Conservation (phyloP, 495 filamentous ascomycete genomes). For the Trichoderma erinaceum region DNA sequence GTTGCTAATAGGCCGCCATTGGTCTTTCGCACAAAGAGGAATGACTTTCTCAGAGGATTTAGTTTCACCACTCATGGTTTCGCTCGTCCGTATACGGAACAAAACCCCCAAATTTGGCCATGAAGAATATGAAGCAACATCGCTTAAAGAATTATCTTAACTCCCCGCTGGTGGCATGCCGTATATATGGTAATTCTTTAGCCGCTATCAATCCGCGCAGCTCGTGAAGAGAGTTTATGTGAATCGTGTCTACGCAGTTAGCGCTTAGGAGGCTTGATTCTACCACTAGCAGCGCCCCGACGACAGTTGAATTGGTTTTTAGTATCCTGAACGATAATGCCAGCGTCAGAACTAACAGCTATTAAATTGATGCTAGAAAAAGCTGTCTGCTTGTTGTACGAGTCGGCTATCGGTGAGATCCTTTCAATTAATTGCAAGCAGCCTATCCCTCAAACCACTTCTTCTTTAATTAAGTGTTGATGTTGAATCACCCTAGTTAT, state of each 20-base stretch:
- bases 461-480: too few species aligned
- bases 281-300: too few species aligned
- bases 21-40: neutral
- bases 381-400: too few species aligned
- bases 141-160: neutral
- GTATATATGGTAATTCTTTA: neutral
- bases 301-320: too few species aligned
- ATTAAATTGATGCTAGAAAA: too few species aligned
- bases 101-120: neutral
- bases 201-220: neutral
- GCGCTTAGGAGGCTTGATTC: neutral
- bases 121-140: neutral
- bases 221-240: neutral
- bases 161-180: neutral
- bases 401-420: too few species aligned
- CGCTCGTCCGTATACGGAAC: neutral
- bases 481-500: too few species aligned
- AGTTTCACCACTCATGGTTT: neutral
- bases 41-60: constrained; percentile 2
- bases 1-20: constrained; percentile 13
- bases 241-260: neutral
- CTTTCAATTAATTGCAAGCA: too few species aligned
- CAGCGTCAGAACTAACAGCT: too few species aligned
- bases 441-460: too few species aligned
- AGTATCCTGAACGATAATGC: too few species aligned